phyloP scores from a whole-genome alignment of 2,329 filamentous ascomycete genomes.

The Paracorniculantispora psalliotae region DNA sequence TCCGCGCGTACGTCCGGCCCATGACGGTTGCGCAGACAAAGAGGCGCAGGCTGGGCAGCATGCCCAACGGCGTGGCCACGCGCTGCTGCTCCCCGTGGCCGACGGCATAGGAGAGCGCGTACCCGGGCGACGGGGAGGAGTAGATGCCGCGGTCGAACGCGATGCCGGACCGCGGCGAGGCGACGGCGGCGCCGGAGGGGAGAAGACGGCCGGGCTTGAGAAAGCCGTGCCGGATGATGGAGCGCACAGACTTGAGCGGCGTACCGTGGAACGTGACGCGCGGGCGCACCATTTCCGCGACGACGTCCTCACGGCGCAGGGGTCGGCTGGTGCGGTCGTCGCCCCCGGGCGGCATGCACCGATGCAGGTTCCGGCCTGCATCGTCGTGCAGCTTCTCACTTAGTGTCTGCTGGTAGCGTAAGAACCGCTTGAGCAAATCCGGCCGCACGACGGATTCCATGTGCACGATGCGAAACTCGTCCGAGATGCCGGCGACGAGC shows the following conservation, averaged over 20 bases:
- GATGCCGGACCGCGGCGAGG: constrained; percentile 25
- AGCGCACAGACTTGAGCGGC: constrained; percentile 29
- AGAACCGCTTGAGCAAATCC: constrained; percentile 28
- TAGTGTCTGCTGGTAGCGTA: constrained; percentile 23
- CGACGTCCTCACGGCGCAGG: constrained; percentile 24
- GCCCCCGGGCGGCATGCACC: neutral
- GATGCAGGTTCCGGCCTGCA: constrained; percentile 10
- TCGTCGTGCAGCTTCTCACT: constrained; percentile 19
- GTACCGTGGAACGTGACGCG: constrained; percentile 39
- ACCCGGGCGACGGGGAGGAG: constrained; percentile 36
- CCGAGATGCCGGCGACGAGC: constrained; percentile 27
- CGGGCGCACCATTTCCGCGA: constrained; percentile 32
- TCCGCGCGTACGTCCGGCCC: constrained; percentile 27
- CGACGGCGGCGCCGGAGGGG: constrained; percentile 11
- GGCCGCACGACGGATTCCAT: constrained; percentile 34
- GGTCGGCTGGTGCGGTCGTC: neutral
- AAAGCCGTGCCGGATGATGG: constrained; percentile 41
- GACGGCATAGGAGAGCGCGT: constrained; percentile 32
- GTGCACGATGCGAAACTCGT: constrained; percentile 31
- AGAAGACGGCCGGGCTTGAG: constrained; percentile 29
- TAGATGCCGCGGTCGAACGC: constrained; percentile 40
- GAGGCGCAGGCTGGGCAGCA: constrained; percentile 35
- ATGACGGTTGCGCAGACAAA: constrained; percentile 43
- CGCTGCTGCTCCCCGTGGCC: constrained; percentile 13
- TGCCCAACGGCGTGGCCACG: constrained; percentile 24